phyloP scores from a whole-genome alignment of 352 stramenopile genomes.

The Phytophthora boehmeriae region DNA sequence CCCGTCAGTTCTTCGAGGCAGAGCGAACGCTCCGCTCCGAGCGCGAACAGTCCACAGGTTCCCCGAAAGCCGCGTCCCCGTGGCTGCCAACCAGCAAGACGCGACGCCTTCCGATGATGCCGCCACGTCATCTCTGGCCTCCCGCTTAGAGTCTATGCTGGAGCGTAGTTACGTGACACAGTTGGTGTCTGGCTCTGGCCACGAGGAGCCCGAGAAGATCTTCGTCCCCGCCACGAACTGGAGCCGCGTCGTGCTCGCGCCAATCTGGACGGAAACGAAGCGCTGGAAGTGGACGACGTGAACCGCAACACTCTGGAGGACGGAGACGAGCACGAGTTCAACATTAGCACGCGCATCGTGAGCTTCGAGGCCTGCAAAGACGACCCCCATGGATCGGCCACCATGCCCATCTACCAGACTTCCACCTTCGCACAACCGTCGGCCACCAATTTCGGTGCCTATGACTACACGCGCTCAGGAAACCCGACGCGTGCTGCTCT shows the following conservation, averaged over 20 bases:
- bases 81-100: constrained; percentile 46
- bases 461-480: constrained; percentile 94
- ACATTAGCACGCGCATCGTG: constrained; percentile 77
- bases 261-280: constrained; percentile 80
- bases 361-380: constrained; percentile 86
- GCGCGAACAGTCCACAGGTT: constrained; percentile 48
- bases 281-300: constrained; percentile 46
- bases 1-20: constrained; percentile 86
- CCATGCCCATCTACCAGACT: constrained; percentile 94
- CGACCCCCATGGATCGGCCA: constrained; percentile 89
- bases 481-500: constrained; percentile 94
- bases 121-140: constrained; percentile 43
- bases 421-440: constrained; percentile 91
- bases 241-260: constrained; percentile 58
- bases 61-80: constrained; percentile 27
- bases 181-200: constrained; percentile 70
- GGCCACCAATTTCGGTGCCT: constrained; percentile 89
- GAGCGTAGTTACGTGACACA: constrained; percentile 88
- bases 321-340: constrained; percentile 53
- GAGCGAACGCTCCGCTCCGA: constrained; percentile 77
- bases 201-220: constrained; percentile 72
- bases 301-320: constrained; percentile 41
- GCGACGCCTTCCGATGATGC: constrained; percentile 12
- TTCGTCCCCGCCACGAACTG: constrained; percentile 77
- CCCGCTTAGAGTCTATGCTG: constrained; percentile 79